Evolutionary conservation across 148 eudicot genomes (phyloP), one percentile per base, ranked within the genome.

Genomic region (Salicornia ramosissima): DNA sequence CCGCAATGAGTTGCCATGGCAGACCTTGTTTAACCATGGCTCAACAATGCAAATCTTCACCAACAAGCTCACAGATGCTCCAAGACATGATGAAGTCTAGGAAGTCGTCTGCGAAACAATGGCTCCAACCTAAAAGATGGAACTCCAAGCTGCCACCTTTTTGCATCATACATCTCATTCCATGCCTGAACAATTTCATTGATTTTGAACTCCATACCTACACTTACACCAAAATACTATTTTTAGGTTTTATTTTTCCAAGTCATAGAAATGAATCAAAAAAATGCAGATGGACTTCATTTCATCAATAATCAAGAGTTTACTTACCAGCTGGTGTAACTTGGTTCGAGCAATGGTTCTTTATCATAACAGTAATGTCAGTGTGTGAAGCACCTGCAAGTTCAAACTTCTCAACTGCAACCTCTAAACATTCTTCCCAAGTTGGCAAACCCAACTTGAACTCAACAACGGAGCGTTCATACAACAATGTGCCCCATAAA

Each of bases 401-500:
- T 80, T 85, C 96, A 80, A 89, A 92, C 78, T 92, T 92, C 71
- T 89, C 97, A 69, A 87, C 86, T 29, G 97, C 86, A 78, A 87
- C 97, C 80, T 92, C 97, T 47, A 92, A 77, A 73, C 97, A 92
- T 72, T 92, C 97, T 79, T 90, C 97, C 96, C 96, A 92, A 26
- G 88, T 80, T 13, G 96, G 96, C 57, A 92, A 77, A 28, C 82
- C 80, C 70, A 89, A 78, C 82, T 89, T 89, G 70, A 86, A 94
- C 71, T 94, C 98, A 42, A 86, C 95, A 74, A 94, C 81, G 9
- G 98, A 94, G 10, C 98, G 92, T 80, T 94, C 98, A 68, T 90
- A 94, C 1, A 94, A 85, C 83, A 94, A 63, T 45, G 90, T 88
- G 12, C 97, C 98, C 98, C 98, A 94, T 67, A 94, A 75, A 36